Evolutionary conservation across 2,329 filamentous ascomycete genomes (phyloP).

Genomic region (Aspergillus brunneoviolaceus): DNA sequence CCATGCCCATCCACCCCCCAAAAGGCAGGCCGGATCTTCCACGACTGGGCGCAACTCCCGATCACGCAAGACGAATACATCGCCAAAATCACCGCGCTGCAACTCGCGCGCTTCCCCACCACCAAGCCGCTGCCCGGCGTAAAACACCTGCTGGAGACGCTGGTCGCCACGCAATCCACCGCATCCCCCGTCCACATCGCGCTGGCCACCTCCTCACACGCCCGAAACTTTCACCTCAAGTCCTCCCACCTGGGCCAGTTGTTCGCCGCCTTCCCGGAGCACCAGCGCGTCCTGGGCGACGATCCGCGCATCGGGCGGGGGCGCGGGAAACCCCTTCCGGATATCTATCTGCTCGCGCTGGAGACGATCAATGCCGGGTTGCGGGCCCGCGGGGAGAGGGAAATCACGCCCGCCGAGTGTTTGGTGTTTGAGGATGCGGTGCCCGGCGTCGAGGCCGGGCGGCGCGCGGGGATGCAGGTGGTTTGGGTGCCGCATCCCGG

Average conservation of each 20-base stretch:
- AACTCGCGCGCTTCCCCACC: constrained; percentile 69
- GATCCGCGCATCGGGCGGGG: constrained; percentile 74
- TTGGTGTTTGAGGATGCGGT: constrained; percentile 96
- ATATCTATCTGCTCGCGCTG: constrained; percentile 89
- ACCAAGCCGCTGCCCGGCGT: constrained; percentile 80
- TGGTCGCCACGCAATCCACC: constrained; percentile 34
- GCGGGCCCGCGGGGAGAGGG: constrained; percentile 53
- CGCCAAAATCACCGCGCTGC: constrained; percentile 60
- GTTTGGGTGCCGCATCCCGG: constrained; percentile 87
- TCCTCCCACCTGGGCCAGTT: constrained; percentile 56
- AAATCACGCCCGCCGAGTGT: constrained; percentile 79
- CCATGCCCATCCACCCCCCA: background rate
- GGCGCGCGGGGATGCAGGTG: constrained; percentile 90
- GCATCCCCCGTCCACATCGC: constrained; percentile 68
- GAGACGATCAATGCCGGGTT: constrained; percentile 78
- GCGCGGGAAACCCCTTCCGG: constrained; percentile 88
- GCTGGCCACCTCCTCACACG: constrained; percentile 77
- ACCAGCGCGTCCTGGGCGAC: constrained; percentile 81
- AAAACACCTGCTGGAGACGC: constrained; percentile 58
- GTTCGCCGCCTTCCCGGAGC: constrained; percentile 61
- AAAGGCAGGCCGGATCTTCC: constrained; percentile 61
- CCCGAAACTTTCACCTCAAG: constrained; percentile 74
- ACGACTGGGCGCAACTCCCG: constrained; percentile 82
- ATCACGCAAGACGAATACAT: constrained; percentile 69
- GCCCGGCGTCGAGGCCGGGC: constrained; percentile 84